Evolutionary conservation across 129 eudicot genomes (phyloP).

Genomic region (Lactuca saligna): DNA sequence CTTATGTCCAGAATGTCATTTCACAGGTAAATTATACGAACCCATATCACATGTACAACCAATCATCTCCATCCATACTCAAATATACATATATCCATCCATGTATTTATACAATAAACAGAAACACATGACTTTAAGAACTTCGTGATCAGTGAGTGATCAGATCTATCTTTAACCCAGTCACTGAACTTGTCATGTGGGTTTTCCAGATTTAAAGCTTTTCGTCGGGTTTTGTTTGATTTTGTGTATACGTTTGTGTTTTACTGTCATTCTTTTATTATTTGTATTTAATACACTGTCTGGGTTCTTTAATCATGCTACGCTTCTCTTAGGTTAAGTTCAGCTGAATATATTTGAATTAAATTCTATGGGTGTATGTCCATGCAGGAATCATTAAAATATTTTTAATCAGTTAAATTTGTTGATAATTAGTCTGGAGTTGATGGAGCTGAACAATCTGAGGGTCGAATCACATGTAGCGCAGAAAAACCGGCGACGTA

Average conservation of each 20-base stretch:
- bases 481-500: constrained; percentile 80
- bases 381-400: constrained; percentile 38
- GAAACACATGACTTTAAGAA: constrained; percentile 6
- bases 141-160: constrained; percentile 9
- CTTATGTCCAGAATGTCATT: constrained; percentile 19
- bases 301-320: neutral
- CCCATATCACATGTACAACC: constrained; percentile 4
- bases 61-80: neutral
- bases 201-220: constrained; percentile 19
- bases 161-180: constrained; percentile 35
- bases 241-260: constrained; percentile 26
- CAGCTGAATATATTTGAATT: neutral
- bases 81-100: neutral
- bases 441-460: constrained; percentile 67
- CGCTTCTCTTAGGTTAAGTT: constrained; percentile 10
- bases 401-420: neutral
- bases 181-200: constrained; percentile 28
- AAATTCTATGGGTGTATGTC: neutral
- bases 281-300: constrained; percentile 22
- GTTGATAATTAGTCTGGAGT: neutral
- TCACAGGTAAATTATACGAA: constrained; percentile 15
- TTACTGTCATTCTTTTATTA: constrained; percentile 9
- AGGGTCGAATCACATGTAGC: constrained; percentile 64
- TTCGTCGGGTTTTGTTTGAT: constrained; percentile 18
- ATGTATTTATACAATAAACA: neutral